Conservation (phyloP, 208 protist genomes). For the Leptomonas pyrrhocoris region DNA sequence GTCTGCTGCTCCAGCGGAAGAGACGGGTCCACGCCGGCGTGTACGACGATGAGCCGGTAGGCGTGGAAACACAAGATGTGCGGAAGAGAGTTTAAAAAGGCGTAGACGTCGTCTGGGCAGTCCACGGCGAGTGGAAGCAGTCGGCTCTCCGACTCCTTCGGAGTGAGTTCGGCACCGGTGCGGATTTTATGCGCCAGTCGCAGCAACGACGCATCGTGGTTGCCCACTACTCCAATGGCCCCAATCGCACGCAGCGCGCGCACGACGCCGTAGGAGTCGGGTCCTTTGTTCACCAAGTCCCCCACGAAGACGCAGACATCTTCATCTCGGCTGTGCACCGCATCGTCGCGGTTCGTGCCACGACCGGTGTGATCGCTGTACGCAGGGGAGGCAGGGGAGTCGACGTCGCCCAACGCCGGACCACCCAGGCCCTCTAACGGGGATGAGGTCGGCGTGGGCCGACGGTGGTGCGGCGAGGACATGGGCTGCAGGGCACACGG, state of each 20-base stretch:
- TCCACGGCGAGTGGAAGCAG: conserved; percentile 48
- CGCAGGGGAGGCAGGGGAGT: conserved; percentile 3
- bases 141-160: conserved; percentile 40
- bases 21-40: conserved; percentile 71
- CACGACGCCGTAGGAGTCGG: conserved; percentile 72
- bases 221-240: conserved; percentile 71
- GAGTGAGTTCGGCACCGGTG: conserved; percentile 12
- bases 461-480: neutral
- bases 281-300: conserved; percentile 87
- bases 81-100: conserved; percentile 57
- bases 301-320: conserved; percentile 77
- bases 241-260: conserved; percentile 53
- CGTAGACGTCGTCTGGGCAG: conserved; percentile 52
- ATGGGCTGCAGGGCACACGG: neutral
- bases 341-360: neutral
- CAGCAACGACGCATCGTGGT: conserved; percentile 79
- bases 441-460: conserved; percentile 2
- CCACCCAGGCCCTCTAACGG: conserved; percentile 2
- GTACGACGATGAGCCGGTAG: conserved; percentile 65
- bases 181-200: conserved; percentile 41
- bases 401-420: conserved; percentile 3
- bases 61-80: conserved; percentile 70
- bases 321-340: conserved; percentile 6
- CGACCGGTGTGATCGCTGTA: conserved; percentile 2
- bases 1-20: conserved; percentile 48